Evolutionary conservation across 768 basidiomycete species (phyloP).

Genomic region (Leccinum pellstonianum): DNA sequence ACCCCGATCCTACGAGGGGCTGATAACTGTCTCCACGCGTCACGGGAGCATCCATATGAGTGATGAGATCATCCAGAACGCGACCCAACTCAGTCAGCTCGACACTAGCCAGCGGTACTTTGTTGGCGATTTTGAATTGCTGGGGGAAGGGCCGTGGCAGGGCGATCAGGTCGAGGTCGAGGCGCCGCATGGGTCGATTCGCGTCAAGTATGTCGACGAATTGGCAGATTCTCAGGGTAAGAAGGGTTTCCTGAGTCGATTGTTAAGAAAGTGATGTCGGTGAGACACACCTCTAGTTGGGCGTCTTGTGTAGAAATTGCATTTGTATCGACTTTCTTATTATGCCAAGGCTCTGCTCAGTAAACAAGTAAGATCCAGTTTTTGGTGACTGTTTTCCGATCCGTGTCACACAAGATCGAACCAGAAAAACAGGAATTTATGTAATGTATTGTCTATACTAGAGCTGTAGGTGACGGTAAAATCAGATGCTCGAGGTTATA

Average conservation of each 20-base stretch:
- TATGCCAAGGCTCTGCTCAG: too few species aligned
- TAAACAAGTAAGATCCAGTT: too few species aligned
- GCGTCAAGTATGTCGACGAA: slow-evolving; percentile 24
- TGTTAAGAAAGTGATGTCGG: slow-evolving; percentile 18
- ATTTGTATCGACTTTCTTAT: not conserved
- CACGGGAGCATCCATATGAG: slow-evolving; percentile 18
- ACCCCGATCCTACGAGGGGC: slow-evolving; percentile 25
- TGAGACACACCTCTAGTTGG: not conserved
- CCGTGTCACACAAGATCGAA: not conserved
- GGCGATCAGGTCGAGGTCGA: slow-evolving; percentile 23
- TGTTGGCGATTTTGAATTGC: slow-evolving; percentile 22
- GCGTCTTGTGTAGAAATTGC: not conserved
- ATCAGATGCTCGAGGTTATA: not conserved
- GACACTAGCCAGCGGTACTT: slow-evolving; percentile 21
- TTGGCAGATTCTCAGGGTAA: not conserved
- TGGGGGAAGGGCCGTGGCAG: slow-evolving; percentile 21
- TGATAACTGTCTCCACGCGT: slow-evolving; percentile 17
- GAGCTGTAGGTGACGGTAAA: not conserved
- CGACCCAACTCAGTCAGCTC: slow-evolving; percentile 25
- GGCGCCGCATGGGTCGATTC: slow-evolving; percentile 17
- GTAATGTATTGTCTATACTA: not conserved
- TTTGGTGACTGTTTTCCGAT: not conserved
- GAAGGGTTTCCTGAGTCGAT: slow-evolving; percentile 18
- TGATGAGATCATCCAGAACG: slow-evolving; percentile 13
- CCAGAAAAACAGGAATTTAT: not conserved